Evolutionary conservation across 2,329 filamentous ascomycete genomes (phyloP), one percentile per base, ranked within the genome.

Genomic region (Exophiala mesophila): DNA sequence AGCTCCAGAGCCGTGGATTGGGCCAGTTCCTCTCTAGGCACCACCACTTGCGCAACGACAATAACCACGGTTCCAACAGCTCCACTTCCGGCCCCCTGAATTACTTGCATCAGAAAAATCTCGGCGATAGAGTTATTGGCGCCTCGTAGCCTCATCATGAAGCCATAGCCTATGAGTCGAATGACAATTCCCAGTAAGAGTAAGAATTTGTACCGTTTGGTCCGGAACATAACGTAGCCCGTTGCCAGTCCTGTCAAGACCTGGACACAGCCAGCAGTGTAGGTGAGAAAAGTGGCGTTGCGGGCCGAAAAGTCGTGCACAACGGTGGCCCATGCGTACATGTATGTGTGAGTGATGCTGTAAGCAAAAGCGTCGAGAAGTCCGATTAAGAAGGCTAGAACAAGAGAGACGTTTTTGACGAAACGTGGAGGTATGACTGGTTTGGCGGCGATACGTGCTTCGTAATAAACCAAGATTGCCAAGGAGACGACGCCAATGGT

Each of bases 101-200:
- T 59, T 19, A 68, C 54, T 50, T 75, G 72, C 1, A 72, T 67
- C 18, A 68, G 48, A 49, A 73, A 70, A 1, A 74, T 59, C 55
- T 75, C 72, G 5, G 60, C 67, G 0, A 59, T 49, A 3, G 65
- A 65, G 53, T 69, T 73, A 26, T 61, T 51, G 34, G 63, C 59
- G 1, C 61, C 69, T 3, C 70, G 65, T 6, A 74, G 63, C 2
- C 71, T 63, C 20, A 74, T 61, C 72, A 75, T 75, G 20, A 73
- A 52, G 3, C 69, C 71, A 44, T 74, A 74, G 4, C 72, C 71
- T 21, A 74, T 50, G 7, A 72, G 53, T 8, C 70, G 67, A 21
- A 75, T 50, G 2, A 61, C 41, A 1, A 63, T 59, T 3, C 67
- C 70, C 3, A 57, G 46, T 16, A 74, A 56, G 9, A 63, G 56